A percentile compares a stretch with the other conserved stretches of the same genome.
Evolutionary conservation across 345 rosid species (phyloP).

Genomic region (Linum tenue): DNA sequence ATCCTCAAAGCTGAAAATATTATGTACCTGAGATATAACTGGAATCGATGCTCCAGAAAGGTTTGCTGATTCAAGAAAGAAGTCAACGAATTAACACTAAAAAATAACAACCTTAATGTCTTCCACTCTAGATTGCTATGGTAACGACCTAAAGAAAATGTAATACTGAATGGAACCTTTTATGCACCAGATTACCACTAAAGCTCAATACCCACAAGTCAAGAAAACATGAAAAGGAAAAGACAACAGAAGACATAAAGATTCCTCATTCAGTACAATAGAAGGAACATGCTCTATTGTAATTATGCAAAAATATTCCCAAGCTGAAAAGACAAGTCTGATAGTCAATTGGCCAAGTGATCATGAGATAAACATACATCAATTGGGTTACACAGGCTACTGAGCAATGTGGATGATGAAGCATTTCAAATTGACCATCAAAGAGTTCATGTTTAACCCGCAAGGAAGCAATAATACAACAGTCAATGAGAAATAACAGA

Average conservation of each 20-base stretch:
- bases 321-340: background rate
- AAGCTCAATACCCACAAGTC: background rate
- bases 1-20: background rate
- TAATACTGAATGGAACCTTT: conserved; percentile 1
- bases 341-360: background rate
- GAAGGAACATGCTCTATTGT: background rate
- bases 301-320: background rate
- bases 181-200: conserved; percentile 3
- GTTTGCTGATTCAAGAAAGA: conserved; percentile 52
- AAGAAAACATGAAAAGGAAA: background rate
- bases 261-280: background rate
- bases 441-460: background rate
- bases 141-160: background rate
- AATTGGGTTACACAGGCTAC: no score
- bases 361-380: background rate
- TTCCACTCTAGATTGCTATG: background rate
- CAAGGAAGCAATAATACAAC: background rate
- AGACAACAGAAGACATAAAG: background rate
- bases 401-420: no score
- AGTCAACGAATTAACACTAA: conserved; percentile 17
- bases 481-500: background rate
- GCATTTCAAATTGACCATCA: background rate
- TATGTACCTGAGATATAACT: conserved; percentile 75
- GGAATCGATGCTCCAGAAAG: conserved; percentile 93
- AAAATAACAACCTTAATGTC: conserved; percentile 8